Evolutionary conservation across 176 grass and related monocot genomes (phyloP).

Genomic region (Musa itinerans): DNA sequence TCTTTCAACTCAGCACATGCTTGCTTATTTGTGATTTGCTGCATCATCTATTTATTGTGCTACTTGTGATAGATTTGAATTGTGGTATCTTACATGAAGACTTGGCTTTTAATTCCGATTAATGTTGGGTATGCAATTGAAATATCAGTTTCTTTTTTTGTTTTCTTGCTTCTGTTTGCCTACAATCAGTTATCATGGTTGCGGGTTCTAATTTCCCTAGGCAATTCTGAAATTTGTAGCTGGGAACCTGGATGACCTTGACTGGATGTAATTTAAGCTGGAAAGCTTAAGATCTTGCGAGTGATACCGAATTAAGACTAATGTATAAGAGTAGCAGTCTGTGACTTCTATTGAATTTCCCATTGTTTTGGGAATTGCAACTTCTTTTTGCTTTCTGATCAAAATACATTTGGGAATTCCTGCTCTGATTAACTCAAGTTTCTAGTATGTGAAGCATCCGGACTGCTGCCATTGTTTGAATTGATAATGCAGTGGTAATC

Average conservation of each 20-base stretch:
- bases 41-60: not conserved
- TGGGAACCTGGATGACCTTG: too few species aligned
- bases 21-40: not conserved
- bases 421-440: not conserved
- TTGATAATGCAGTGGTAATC: not conserved
- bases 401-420: not conserved
- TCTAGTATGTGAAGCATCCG: not conserved
- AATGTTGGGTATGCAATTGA: not conserved
- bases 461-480: not conserved
- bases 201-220: not conserved
- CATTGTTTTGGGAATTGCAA: not conserved
- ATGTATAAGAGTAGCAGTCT: not conserved
- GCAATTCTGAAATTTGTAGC: not conserved
- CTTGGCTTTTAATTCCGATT: not conserved
- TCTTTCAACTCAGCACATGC: not conserved
- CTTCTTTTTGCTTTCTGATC: not conserved
- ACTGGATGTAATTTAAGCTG: too few species aligned
- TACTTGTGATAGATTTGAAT: not conserved
- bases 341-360: not conserved
- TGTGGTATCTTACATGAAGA: not conserved
- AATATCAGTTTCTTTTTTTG: not conserved
- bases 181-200: not conserved
- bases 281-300: too few species aligned
- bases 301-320: not conserved
- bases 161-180: too few species aligned